Evolutionary conservation across 2,329 filamentous ascomycete species (phyloP), one percentile per base, ranked within the genome.

Genomic region (Colletotrichum chrysophilum): DNA sequence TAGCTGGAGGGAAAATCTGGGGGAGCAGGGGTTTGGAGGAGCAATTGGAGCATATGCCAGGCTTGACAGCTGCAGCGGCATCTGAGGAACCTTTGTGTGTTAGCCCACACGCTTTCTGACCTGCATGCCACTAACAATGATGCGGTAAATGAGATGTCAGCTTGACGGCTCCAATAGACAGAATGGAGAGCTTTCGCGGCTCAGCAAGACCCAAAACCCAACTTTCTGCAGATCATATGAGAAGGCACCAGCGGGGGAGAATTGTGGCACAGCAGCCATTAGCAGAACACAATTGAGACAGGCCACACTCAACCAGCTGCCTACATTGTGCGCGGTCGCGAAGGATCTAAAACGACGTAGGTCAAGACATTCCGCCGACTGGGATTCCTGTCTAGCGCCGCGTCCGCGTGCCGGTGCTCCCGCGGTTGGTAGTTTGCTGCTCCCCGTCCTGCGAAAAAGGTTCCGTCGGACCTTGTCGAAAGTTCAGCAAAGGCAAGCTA

Each of bases 291-390:
- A 56, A 62, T 38, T 24, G 28, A 48, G 26, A 56, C 66, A 43
- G 24, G 26, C 9, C 8, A 16, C 13, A 21, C n/a, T 52, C 43
- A 1, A 4, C n/a, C 10, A 52, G 43, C 43, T 52, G 43, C n/a
- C 43, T 52, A 24, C 24, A 38, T 24, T 28, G 1, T 32, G 0
- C 26, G 34, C 55, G 52, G n/a, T 18, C 34, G 43, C 21, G 62
- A 62, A 75, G 73, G 69, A 68, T 65, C 56, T 18, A 60, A 32
- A 62, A 13, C 70, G 73, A 75, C 70, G 73, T 75, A 75, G 65
- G 73, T 73, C 73, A 75, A 75, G 73, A 75, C 73, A 75, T 55
- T 75, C 48, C 12, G 34, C 26, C 58, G 69, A 24, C 58, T 14
- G 12, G 3, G 18, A 48, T 52, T 52, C 43, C 43, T n/a, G 43